Conservation (phyloP, 352 stramenopile genomes). For the Plasmopara muralis region DNA sequence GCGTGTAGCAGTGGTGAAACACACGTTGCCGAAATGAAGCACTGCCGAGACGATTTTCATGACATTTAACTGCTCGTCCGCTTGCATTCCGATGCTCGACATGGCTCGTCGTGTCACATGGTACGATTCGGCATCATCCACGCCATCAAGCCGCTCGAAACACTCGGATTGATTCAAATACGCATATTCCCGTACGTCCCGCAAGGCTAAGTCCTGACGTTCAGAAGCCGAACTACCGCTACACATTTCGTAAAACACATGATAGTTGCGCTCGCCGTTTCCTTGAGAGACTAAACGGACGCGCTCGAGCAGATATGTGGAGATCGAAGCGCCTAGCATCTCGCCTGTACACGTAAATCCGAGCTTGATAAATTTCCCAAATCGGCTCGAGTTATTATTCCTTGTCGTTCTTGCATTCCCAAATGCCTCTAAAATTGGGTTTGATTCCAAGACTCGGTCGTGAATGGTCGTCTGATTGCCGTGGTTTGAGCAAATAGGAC, state of each 20-base stretch:
- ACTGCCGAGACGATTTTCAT: slow-evolving; percentile 81
- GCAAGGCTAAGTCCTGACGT: slow-evolving; percentile 39
- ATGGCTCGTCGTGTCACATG: slow-evolving; percentile 68
- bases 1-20: slow-evolving; percentile 46
- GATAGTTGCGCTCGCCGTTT: slow-evolving; percentile 95
- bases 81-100: slow-evolving; percentile 71
- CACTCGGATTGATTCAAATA: slow-evolving; percentile 85
- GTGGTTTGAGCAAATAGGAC: slow-evolving; percentile 17
- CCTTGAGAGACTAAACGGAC: slow-evolving; percentile 90
- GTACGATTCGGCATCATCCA: slow-evolving; percentile 79
- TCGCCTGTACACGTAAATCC: slow-evolving; percentile 73
- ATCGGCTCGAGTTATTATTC: slow-evolving; percentile 96
- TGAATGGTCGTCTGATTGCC: slow-evolving; percentile 53
- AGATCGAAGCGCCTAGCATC: slow-evolving; percentile 75
- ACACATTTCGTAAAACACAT: slow-evolving; percentile 97
- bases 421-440: slow-evolving; percentile 94
- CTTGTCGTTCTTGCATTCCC: slow-evolving; percentile 93
- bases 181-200: slow-evolving; percentile 51
- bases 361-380: slow-evolving; percentile 96
- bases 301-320: slow-evolving; percentile 95
- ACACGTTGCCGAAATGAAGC: slow-evolving; percentile 83
- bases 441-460: slow-evolving; percentile 90
- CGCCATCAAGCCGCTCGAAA: slow-evolving; percentile 60
- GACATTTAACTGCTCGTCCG: slow-evolving; percentile 73
- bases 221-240: slow-evolving; percentile 60